A percentile compares a stretch with the other conserved stretches of the same genome.
Conservation (phyloP, 2,329 filamentous ascomycete genomes). For the Penicillium sp. region DNA sequence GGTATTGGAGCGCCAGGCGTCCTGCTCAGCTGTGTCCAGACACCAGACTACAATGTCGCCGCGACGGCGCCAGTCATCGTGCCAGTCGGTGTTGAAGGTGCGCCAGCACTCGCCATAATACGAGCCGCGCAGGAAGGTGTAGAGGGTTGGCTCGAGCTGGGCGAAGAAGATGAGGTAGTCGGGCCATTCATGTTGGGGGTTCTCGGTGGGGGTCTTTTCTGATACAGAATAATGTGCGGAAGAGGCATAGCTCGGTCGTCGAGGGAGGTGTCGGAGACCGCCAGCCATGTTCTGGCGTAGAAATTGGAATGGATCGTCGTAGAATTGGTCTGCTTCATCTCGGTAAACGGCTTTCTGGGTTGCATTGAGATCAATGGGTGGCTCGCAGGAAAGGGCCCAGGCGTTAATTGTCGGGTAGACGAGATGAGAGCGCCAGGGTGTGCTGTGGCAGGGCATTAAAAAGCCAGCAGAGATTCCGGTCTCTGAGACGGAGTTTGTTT, state of each 20-base stretch:
- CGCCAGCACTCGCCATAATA: constrained; percentile 58
- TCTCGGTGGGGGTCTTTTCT: constrained; percentile 1
- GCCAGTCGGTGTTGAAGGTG: constrained; percentile 60
- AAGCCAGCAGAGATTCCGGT: constrained; percentile 63
- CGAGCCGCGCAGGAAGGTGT: constrained; percentile 41
- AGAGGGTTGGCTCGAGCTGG: constrained; percentile 53
- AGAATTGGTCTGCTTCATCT: constrained; percentile 92
- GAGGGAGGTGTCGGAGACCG: constrained; percentile 34
- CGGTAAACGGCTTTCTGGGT: constrained; percentile 65
- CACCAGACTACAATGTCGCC: constrained; percentile 66
- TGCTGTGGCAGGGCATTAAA: constrained; percentile 93
- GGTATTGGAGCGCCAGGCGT: constrained; percentile 33
- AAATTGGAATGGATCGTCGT: constrained; percentile 61
- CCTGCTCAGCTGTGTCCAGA: constrained; percentile 37
- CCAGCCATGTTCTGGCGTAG: constrained; percentile 53
- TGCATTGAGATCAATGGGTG: constrained; percentile 66
- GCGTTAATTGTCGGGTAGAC: constrained; percentile 71
- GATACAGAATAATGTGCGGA: background rate
- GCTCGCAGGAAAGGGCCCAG: constrained; percentile 87
- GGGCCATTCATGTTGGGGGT: constrained; percentile 41
- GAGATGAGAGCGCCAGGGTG: constrained; percentile 88
- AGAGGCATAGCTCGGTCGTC: constrained; percentile 32
- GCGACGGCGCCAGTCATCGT: constrained; percentile 59
- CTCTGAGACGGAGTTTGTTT: constrained; percentile 10
- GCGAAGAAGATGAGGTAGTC: constrained; percentile 56